These are phyloP conservation scores for Vanrija humicola DNA, from an alignment of 1,284 basidiomycete genomes.

Conservation along the genomic window DNA sequence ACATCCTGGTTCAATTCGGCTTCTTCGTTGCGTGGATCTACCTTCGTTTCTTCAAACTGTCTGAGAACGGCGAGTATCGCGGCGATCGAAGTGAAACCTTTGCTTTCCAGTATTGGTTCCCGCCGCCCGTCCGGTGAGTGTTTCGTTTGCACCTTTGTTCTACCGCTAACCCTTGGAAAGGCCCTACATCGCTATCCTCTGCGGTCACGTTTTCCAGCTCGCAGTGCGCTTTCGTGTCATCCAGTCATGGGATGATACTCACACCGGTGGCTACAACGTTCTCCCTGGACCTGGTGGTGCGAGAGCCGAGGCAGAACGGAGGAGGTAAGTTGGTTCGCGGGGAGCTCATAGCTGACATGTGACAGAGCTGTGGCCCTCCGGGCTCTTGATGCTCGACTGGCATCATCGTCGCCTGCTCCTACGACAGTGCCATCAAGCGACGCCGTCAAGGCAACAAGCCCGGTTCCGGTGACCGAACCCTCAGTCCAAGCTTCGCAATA, in stretches of 20 bases:
- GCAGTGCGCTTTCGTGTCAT: conserved; percentile 63
- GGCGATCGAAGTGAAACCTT: conserved; percentile 96
- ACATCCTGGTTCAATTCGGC: conserved; percentile 94
- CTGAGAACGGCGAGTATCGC: conserved; percentile 54
- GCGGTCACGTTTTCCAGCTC: conserved; percentile 65
- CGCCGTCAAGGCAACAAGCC: not conserved
- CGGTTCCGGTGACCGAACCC: not conserved
- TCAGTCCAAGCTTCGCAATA: not conserved
- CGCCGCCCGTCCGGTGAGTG: conserved; percentile 80
- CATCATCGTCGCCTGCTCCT: conserved; percentile 42
- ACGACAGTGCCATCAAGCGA: conserved; percentile 4
- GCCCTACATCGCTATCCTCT: conserved; percentile 58
- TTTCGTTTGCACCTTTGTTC: not conserved
- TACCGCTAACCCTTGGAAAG: conserved; percentile 39
- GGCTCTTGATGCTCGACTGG: conserved; percentile 87
- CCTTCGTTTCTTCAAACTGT: conserved; percentile 92
- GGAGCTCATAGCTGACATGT: not conserved
- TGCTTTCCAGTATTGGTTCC: conserved; percentile 94
- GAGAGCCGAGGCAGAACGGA: conserved; percentile 86
- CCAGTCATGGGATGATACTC: conserved; percentile 67
- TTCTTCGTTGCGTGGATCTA: conserved; percentile 96
- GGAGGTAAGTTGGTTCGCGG: conserved; percentile 58
- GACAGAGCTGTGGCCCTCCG: conserved; percentile 83
- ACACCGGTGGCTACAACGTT: conserved; percentile 63
- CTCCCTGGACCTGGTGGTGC: conserved; percentile 73